Base-by-base conservation (phyloP, 2,329 filamentous ascomycete genomes). In the Pseudogymnoascus sp. region DNA sequence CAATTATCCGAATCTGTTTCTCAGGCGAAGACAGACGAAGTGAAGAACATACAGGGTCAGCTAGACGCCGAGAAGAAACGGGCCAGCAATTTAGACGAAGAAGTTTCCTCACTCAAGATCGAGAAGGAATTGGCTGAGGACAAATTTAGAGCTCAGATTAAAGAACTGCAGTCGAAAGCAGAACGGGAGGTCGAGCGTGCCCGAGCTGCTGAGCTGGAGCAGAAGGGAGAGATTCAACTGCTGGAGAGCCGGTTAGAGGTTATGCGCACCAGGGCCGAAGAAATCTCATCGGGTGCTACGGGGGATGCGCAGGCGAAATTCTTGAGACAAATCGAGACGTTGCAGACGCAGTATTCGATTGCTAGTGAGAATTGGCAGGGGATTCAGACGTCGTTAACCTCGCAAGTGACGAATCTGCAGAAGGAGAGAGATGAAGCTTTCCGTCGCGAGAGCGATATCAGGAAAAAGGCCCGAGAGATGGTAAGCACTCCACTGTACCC, bases 341-440 rank as follows among this genome's bases (percentile, higher is more conserved):
- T 99, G 38, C 94, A 99, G 75, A 94, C 90, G 5, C 95, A 99
- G 73, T 96, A 99, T 75, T 87, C 92, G 0, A 87, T 95, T 62
- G 94, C 94, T 1, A 94, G 91, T 68, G 91, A 96, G 71, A 99
- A 99, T 70, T 99, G 95, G 94, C 92, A 97, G 72, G 91, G 92
- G 0, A 95, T 99, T 66, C 93, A 99, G 75, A 85, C 89, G 8
- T 95, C 90, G 2, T 77, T 99, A 33, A 83, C 93, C 60, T 85
- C 90, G 21, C 85, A 92, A 63, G 82, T 94, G 10, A 82, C 87
- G 3, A 87, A 80, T 60, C 79, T 97, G 8, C 94, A 99, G 74
- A 94, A 89, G 72, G 95, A 99, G 74, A 85, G 91, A 63, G 92
- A 97, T 71, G 94, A 99, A 70, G 84, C 90, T 7, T 81, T 86